Evolutionary conservation across 768 basidiomycete species (phyloP), one percentile per base, ranked within the genome.

Genomic region (Mycena chlorophos): DNA sequence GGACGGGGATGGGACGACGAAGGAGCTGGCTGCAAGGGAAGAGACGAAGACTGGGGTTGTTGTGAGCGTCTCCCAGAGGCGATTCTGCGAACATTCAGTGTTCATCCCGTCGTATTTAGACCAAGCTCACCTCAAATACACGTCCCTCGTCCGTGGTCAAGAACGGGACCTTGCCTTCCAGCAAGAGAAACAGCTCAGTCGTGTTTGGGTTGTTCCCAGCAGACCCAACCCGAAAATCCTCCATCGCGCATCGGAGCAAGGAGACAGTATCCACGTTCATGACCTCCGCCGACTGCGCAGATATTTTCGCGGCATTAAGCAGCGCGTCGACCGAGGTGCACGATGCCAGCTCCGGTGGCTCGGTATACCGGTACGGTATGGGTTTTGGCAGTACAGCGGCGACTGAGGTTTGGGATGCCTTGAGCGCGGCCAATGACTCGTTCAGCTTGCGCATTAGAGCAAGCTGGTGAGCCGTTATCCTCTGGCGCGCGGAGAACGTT

Each of bases 51-150:
- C 62, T 2, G 82, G 75, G 45, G 69, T 78, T 13, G 70, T 78
- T 39, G 75, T 80, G 20, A 88, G 81, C 2, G 80, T 80, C 30
- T 82, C 75, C 86, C 87, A 90, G 22, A 90, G 68, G n/a, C 63
- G 61, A 25, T 65, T 73, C 78, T 83, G 73, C 65, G 73, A 73
- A 51, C 13, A 46, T 17, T 30, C 31, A 25, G 50, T 28, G 55
- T 53, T 3, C 48, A 27, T 22, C 51, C 27, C 1, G 19, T 45
- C 17, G 30, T 38, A n/a, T 6, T 16, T 30, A 29, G 19, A 16
- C 13, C 10, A 40, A 6, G 60, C 75, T 16, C 50, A 89, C 88
- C 77, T 87, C 83, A 62, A 77, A 82, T 52, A 68, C 54, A 17
- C 75, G 63, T 8, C 81, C 87, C 14, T 81, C 78, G 40, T 79